Conservation (phyloP, 192 early-diverging fungal genomes). For the Phycomyces blakesleeanus region DNA sequence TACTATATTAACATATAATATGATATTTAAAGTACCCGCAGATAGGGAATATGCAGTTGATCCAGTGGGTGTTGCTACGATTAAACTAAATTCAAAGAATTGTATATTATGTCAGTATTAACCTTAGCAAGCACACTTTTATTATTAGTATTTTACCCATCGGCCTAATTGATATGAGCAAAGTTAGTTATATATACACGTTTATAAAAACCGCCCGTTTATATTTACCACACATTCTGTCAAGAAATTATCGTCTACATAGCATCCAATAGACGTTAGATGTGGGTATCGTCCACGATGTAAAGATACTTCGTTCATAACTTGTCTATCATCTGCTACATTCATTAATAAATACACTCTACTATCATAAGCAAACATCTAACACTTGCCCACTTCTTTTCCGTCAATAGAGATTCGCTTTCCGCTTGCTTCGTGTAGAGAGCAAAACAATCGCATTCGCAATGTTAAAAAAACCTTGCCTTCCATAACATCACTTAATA, state of each 20-base stretch:
- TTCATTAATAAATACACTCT: not conserved
- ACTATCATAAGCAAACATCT: not conserved
- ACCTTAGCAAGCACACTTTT: not conserved
- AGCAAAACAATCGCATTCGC: constrained; percentile 75
- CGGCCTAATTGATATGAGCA: constrained; percentile 12
- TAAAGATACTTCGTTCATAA: constrained; percentile 86
- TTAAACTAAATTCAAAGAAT: constrained; percentile 47
- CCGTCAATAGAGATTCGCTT: constrained; percentile 47
- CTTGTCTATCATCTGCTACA: constrained; percentile 42
- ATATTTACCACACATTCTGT: constrained; percentile 71
- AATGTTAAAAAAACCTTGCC: constrained; percentile 63
- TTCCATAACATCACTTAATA: constrained; percentile 60
- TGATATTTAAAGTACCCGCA: constrained; percentile 39
- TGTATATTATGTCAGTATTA: not conserved
- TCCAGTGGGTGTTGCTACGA: constrained; percentile 87
- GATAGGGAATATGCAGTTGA: constrained; percentile 90
- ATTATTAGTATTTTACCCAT: too few species aligned
- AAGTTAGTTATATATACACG: not conserved
- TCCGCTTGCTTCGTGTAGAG: constrained; percentile 54
- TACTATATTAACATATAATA: not conserved
- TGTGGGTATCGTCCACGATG: constrained; percentile 86
- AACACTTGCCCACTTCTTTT: constrained; percentile 42
- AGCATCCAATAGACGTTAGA: constrained; percentile 77
- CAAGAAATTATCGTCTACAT: constrained; percentile 73
- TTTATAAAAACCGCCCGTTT: constrained; percentile 31